A percentile compares a stretch with the other conserved stretches of the same genome.
These are phyloP conservation scores for Aristolochia californica DNA, from an alignment of 164 flowering plant species.

Conservation along the genomic window DNA sequence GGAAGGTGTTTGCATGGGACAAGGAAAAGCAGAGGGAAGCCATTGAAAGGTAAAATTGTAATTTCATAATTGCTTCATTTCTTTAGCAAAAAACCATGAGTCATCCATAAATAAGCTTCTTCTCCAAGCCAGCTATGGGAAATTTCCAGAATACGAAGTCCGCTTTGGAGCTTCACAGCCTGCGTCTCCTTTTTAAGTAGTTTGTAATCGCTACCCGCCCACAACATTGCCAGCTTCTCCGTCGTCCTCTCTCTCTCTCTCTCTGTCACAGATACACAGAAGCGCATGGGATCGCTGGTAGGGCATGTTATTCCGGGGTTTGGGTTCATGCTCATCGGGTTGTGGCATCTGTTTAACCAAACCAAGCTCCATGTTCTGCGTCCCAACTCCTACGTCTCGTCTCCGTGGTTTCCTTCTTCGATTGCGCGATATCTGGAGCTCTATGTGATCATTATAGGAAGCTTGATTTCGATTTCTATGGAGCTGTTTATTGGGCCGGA, in stretches of 20 bases:
- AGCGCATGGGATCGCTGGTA: slow-evolving; percentile 21
- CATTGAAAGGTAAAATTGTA: no score
- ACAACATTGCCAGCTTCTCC: not conserved
- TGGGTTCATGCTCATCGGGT: slow-evolving; percentile 23
- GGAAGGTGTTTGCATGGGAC: no score
- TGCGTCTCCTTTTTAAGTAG: no score
- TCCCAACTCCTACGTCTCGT: slow-evolving; percentile 15
- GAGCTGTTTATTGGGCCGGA: slow-evolving; percentile 31
- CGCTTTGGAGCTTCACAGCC: no score
- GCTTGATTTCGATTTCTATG: slow-evolving; percentile 17
- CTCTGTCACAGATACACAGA: not conserved
- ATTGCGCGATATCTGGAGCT: slow-evolving; percentile 22
- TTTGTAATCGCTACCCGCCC: not conserved
- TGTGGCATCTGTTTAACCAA: slow-evolving; percentile 39
- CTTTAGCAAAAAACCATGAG: no score
- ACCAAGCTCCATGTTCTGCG: slow-evolving; percentile 18
- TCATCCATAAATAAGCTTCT: no score
- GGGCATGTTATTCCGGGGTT: slow-evolving; percentile 28
- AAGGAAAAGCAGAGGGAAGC: no score
- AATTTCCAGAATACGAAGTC: no score
- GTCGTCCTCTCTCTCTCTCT: not conserved
- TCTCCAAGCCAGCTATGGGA: no score
- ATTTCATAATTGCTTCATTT: no score
- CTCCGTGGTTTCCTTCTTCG: slow-evolving; percentile 24
- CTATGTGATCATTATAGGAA: slow-evolving; percentile 18